Conservation (phyloP, 2,329 filamentous ascomycete species). For the Fusarium virguliforme region DNA sequence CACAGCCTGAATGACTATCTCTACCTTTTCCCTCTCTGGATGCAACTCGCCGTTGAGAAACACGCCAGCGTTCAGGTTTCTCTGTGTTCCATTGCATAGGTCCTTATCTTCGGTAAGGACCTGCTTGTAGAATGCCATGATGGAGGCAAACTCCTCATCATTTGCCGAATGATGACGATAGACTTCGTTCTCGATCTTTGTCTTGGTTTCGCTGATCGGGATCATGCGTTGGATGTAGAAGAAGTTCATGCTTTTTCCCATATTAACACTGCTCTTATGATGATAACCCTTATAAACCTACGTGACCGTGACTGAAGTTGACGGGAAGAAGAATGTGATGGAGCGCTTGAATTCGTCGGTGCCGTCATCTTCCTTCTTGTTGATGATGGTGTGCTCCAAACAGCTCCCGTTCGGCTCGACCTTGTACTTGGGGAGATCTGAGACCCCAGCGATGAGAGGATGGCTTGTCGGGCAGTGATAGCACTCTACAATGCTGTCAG, state of each 20-base stretch:
- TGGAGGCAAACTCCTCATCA: slow-evolving; percentile 70
- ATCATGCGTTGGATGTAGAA: slow-evolving; percentile 76
- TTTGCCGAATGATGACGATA: slow-evolving; percentile 72
- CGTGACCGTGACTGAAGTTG: slow-evolving; percentile 65
- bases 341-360: slow-evolving; percentile 57
- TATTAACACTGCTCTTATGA: neutral
- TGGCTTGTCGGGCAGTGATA: slow-evolving; percentile 76
- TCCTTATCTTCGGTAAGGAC: slow-evolving; percentile 76
- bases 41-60: slow-evolving; percentile 76
- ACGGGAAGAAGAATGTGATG: slow-evolving; percentile 52
- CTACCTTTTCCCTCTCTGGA: slow-evolving; percentile 71
- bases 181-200: slow-evolving; percentile 73
- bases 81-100: slow-evolving; percentile 72
- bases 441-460: slow-evolving; percentile 64
- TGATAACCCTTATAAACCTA: slow-evolving; percentile 52
- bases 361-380: slow-evolving; percentile 47
- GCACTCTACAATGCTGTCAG: slow-evolving; percentile 59
- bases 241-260: slow-evolving; percentile 66
- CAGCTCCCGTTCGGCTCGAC: slow-evolving; percentile 64
- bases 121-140: slow-evolving; percentile 73
- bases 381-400: slow-evolving; percentile 64
- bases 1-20: neutral
- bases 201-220: slow-evolving; percentile 65
- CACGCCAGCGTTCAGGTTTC: slow-evolving; percentile 73
- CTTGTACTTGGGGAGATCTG: slow-evolving; percentile 63